phyloP scores from a whole-genome alignment of 176 grass and related monocot species.

The Triticum timopheevii region DNA sequence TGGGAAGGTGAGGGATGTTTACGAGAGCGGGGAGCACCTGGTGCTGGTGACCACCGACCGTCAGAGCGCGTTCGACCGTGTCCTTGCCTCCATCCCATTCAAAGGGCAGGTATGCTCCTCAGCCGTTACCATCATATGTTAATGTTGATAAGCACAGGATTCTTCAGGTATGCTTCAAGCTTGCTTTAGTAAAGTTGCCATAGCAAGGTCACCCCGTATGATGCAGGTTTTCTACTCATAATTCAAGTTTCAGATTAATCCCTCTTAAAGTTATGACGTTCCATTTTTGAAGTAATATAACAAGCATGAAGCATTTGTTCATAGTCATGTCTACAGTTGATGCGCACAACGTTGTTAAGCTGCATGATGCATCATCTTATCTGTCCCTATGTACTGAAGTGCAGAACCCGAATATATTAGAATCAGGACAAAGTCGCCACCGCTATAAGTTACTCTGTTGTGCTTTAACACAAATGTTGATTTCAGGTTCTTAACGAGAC shows the following conservation, averaged over 20 bases:
- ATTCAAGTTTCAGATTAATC: neutral
- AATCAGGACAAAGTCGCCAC: neutral
- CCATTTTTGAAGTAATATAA: no score
- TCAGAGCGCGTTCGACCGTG: constrained; percentile 93
- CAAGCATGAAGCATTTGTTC: neutral
- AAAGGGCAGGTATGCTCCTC: constrained; percentile 79
- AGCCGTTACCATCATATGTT: no score
- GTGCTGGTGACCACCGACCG: constrained; percentile 94
- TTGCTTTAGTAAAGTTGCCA: neutral
- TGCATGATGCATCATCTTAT: neutral
- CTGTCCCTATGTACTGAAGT: neutral
- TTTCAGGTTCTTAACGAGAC: constrained; percentile 94
- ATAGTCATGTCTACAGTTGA: neutral
- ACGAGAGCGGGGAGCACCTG: constrained; percentile 79
- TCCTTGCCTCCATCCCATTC: constrained; percentile 91
- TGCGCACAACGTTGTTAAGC: neutral
- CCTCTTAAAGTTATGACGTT: no score
- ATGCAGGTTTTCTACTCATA: neutral
- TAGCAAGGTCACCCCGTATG: no score
- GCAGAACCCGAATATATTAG: neutral
- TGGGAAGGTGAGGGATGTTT: constrained; percentile 85
- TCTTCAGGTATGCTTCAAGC: neutral
- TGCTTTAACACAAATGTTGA: neutral
- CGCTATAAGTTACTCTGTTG: neutral
- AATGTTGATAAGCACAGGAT: neutral